Conservation (phyloP, 31 red algal genomes). For the Pterothamnion heteromorphum region DNA sequence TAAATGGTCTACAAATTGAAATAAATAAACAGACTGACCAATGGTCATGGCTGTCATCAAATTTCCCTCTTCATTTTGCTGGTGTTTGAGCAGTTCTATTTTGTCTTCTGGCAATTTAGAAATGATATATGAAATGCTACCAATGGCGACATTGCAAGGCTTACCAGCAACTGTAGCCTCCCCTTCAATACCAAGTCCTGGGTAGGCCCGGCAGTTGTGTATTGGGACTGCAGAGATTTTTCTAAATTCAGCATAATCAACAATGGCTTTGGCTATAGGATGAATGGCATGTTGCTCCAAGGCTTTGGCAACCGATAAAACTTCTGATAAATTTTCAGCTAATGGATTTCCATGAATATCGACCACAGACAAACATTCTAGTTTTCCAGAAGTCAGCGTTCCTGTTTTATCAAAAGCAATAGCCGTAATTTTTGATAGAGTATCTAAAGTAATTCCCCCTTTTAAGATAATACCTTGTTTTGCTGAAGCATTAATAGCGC, state of each 20-base stretch:
- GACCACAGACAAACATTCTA: slow-evolving; percentile 40
- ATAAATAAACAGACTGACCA: slow-evolving; percentile 42
- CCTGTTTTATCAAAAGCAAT: slow-evolving; percentile 94
- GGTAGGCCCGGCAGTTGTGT: slow-evolving; percentile 38
- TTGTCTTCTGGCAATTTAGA: slow-evolving; percentile 50
- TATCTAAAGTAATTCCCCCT: slow-evolving; percentile 69
- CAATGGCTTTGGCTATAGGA: slow-evolving; percentile 71
- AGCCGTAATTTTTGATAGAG: slow-evolving; percentile 40
- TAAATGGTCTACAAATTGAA: slow-evolving; percentile 65
- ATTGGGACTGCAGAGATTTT: slow-evolving; percentile 38
- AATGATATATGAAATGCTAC: slow-evolving; percentile 35
- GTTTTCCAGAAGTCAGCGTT: slow-evolving; percentile 76
- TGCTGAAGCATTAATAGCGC: slow-evolving; percentile 62
- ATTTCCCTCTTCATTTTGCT: slow-evolving; percentile 51
- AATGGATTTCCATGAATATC: slow-evolving; percentile 20
- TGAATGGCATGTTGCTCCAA: slow-evolving; percentile 69
- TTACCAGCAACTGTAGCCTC: slow-evolving; percentile 30
- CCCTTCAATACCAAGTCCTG: slow-evolving; percentile 75
- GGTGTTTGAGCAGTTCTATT: slow-evolving; percentile 61
- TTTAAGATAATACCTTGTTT: slow-evolving; percentile 75
- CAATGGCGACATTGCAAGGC: slow-evolving; percentile 2
- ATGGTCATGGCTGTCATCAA: no score
- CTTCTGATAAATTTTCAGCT: slow-evolving; percentile 39
- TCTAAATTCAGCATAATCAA: slow-evolving; percentile 46
- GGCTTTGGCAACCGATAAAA: slow-evolving; percentile 64